phyloP scores from a whole-genome alignment of 306 rosid species.

The Astragalus membranaceus region DNA sequence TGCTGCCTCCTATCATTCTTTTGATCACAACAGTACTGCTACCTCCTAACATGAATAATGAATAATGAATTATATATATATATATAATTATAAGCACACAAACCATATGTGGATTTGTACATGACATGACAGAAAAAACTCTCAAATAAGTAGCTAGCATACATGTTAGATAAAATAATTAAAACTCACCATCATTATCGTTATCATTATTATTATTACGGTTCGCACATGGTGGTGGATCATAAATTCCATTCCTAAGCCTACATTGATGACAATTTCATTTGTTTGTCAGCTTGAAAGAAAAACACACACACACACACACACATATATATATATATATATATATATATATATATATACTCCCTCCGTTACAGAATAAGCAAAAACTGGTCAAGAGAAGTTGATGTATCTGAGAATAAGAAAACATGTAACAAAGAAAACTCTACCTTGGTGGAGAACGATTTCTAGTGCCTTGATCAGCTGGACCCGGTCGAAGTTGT shows the following conservation, averaged over 20 bases:
- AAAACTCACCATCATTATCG: slow-evolving; percentile 7
- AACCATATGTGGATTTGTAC: no score
- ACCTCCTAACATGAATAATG: not conserved
- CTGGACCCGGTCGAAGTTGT: slow-evolving; percentile 1
- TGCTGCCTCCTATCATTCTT: no score
- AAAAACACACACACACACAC: no score
- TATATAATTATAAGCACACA: not conserved
- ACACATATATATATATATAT: not conserved
- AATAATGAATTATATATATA: no score
- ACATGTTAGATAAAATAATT: not conserved
- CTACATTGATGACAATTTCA: not conserved
- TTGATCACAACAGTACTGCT: no score
- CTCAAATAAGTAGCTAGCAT: no score
- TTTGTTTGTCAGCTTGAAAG: not conserved
- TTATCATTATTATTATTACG: no score
- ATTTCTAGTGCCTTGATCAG: not conserved
- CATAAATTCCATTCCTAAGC: slow-evolving; percentile 22
- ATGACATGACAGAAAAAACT: no score
- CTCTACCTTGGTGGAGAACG: not conserved
- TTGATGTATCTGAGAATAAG: no score
- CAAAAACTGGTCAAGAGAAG: no score
- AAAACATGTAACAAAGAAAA: not conserved
- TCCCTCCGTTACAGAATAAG: no score
- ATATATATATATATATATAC: no score
- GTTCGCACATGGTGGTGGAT: not conserved